Percentiles rank a stretch among this genome's conserved stretches.
These are phyloP conservation scores for Sporothrix phasma DNA, from an alignment of 2,329 filamentous ascomycete species.

Conservation along the genomic window DNA sequence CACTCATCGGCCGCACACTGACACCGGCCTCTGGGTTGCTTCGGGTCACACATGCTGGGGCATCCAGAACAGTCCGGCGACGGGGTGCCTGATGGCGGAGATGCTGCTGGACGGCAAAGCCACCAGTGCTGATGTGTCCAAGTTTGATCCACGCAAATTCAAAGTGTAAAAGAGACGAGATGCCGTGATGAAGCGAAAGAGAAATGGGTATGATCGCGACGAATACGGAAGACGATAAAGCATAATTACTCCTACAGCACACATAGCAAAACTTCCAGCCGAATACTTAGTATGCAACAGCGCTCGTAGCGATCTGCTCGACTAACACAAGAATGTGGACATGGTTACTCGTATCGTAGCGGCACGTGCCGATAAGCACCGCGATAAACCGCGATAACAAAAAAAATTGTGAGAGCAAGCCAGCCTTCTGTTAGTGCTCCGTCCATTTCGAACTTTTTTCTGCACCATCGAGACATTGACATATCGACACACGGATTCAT, in stretches of 20 bases:
- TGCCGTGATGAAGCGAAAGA: too few relatives aligned
- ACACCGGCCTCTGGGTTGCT: constrained; percentile 68
- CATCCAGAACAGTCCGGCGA: constrained; percentile 89
- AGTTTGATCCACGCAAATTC: constrained; percentile 57
- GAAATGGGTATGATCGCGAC: too few relatives aligned
- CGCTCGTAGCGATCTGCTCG: background rate
- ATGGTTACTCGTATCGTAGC: constrained; percentile 7
- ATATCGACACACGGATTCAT: background rate
- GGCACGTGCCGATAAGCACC: constrained; percentile 9
- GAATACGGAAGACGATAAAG: background rate
- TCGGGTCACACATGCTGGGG: constrained; percentile 96
- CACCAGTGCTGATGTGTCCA: constrained; percentile 55
- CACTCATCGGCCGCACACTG: constrained; percentile 66
- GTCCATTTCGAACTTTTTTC: background rate
- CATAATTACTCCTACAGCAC: background rate
- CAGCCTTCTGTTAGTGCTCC: background rate
- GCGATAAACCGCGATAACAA: constrained; percentile 14
- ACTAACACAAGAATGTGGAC: background rate
- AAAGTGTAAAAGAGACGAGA: constrained; percentile 37
- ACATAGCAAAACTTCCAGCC: too few relatives aligned
- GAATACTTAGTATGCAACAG: too few relatives aligned
- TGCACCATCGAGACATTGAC: background rate
- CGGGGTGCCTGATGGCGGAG: constrained; percentile 71
- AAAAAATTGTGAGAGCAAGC: constrained; percentile 10
- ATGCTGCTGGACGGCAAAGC: constrained; percentile 64